Conservation (phyloP, 2,329 filamentous ascomycete species). For the Corniculantispora saksenae region DNA sequence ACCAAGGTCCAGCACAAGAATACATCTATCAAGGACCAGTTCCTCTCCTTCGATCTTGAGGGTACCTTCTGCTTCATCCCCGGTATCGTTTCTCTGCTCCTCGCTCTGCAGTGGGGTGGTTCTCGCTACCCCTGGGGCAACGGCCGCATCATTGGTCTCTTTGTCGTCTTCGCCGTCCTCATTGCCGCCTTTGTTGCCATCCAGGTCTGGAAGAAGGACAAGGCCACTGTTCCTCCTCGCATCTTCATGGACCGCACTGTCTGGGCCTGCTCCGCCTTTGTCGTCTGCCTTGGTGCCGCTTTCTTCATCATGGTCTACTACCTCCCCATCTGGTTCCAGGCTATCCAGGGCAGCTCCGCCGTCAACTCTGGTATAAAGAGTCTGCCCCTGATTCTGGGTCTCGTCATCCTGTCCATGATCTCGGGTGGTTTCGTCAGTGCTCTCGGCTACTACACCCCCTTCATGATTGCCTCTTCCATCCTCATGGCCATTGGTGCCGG, state of each 20-base stretch:
- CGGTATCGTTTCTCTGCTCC: slow-evolving; percentile 41
- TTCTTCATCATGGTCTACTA: slow-evolving; percentile 37
- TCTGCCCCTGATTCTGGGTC: slow-evolving; percentile 21
- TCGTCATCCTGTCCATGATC: slow-evolving; percentile 23
- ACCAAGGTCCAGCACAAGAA: slow-evolving; percentile 15
- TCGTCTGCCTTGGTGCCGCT: slow-evolving; percentile 29
- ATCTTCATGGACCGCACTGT: slow-evolving; percentile 45
- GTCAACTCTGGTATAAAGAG: slow-evolving; percentile 22
- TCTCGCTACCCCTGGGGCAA: slow-evolving; percentile 30
- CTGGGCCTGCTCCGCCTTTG: slow-evolving; percentile 34
- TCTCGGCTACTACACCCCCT: slow-evolving; percentile 26
- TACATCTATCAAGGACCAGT: slow-evolving; percentile 37
- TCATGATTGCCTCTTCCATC: slow-evolving; percentile 33
- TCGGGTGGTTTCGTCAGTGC: slow-evolving; percentile 5
- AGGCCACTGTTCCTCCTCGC: slow-evolving; percentile 42
- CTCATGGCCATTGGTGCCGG: slow-evolving; percentile 34
- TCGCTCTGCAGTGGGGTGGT: slow-evolving; percentile 49
- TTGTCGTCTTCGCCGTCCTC: slow-evolving; percentile 33
- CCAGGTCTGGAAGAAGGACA: slow-evolving; percentile 37
- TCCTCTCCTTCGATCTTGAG: slow-evolving; percentile 37
- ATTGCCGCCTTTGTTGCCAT: slow-evolving; percentile 20
- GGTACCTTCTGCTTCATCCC: slow-evolving; percentile 40
- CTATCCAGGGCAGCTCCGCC: slow-evolving; percentile 33
- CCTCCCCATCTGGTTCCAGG: slow-evolving; percentile 50
- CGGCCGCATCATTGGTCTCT: slow-evolving; percentile 47